A percentile compares a stretch with the other conserved stretches of the same genome.
Evolutionary conservation across 1,139 yeast species (phyloP).

Genomic region (Yamadazyma epiphylla): DNA sequence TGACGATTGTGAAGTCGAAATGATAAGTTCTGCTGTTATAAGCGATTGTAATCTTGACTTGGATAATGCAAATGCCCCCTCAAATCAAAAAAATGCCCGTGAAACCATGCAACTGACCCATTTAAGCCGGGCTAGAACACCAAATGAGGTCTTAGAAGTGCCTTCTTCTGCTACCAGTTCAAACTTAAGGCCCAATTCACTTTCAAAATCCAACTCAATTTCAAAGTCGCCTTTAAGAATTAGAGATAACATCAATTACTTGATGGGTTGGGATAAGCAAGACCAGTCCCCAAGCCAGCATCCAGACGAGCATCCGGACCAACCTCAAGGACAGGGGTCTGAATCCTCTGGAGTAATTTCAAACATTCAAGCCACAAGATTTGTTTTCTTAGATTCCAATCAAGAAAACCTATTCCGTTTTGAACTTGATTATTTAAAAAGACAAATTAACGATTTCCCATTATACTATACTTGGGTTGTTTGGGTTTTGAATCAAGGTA

Average conservation of each 20-base stretch:
- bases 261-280: constrained; percentile 11
- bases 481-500: constrained; percentile 10
- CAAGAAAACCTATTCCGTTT: constrained; percentile 13
- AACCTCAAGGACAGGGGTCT: neutral
- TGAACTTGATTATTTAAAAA: constrained; percentile 11
- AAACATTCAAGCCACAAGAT: constrained; percentile 14
- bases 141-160: too few relatives aligned
- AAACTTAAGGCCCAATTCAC: too few relatives aligned
- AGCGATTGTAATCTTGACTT: too few relatives aligned
- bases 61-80: too few relatives aligned
- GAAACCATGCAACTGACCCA: too few relatives aligned
- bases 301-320: constrained; percentile 1
- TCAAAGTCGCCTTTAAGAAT: constrained; percentile 18
- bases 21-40: constrained; percentile 7
- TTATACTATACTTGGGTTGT: constrained; percentile 19
- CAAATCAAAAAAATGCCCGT: too few relatives aligned
- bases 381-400: constrained; percentile 11
- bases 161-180: too few relatives aligned
- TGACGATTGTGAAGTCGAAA: constrained; percentile 4
- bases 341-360: neutral
- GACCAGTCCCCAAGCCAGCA: constrained; percentile 3
- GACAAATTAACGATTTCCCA: constrained; percentile 11
- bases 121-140: too few relatives aligned
- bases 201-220: constrained; percentile 2
- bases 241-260: constrained; percentile 15